Evolutionary conservation across 768 basidiomycete species (phyloP).

Genomic region (Paxillus ammoniavirescens): DNA sequence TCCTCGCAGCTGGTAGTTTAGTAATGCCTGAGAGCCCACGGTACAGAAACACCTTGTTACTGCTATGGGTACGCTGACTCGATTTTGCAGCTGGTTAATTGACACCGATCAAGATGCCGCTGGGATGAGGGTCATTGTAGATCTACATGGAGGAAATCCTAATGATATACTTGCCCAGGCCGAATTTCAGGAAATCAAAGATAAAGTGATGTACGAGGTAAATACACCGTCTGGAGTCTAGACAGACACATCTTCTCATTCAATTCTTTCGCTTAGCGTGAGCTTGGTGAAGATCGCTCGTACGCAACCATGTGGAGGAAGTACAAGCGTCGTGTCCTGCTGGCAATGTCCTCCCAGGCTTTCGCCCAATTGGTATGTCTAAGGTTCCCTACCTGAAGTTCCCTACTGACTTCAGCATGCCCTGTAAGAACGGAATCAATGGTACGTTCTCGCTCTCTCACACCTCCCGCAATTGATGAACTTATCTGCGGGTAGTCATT

Average conservation of each 20-base stretch:
- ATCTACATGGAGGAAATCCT: constrained; percentile 81
- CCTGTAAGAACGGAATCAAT: constrained; percentile 85
- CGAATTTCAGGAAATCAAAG: constrained; percentile 92
- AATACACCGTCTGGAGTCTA: constrained; percentile 13
- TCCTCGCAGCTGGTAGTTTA: constrained; percentile 77
- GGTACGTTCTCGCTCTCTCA: constrained; percentile 43
- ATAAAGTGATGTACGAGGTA: constrained; percentile 69
- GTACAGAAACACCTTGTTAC: constrained; percentile 33
- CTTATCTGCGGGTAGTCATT: constrained; percentile 56
- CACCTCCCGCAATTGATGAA: constrained; percentile 7
- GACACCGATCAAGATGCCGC: constrained; percentile 81
- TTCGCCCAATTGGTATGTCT: constrained; percentile 87
- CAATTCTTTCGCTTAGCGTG: constrained; percentile 48
- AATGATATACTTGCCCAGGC: constrained; percentile 64
- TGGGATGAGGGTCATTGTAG: constrained; percentile 83
- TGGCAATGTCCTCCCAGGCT: constrained; percentile 94
- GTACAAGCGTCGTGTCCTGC: constrained; percentile 83
- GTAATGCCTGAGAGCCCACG: constrained; percentile 90
- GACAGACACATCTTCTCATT: background rate
- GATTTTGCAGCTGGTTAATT: constrained; percentile 71
- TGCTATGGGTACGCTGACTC: constrained; percentile 1
- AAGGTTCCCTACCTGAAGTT: background rate
- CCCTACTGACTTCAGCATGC: constrained; percentile 2
- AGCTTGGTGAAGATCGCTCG: constrained; percentile 69
- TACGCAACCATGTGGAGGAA: constrained; percentile 84